Base-by-base conservation (phyloP, 2,329 filamentous ascomycete genomes). In the Alternaria metachromatica region DNA sequence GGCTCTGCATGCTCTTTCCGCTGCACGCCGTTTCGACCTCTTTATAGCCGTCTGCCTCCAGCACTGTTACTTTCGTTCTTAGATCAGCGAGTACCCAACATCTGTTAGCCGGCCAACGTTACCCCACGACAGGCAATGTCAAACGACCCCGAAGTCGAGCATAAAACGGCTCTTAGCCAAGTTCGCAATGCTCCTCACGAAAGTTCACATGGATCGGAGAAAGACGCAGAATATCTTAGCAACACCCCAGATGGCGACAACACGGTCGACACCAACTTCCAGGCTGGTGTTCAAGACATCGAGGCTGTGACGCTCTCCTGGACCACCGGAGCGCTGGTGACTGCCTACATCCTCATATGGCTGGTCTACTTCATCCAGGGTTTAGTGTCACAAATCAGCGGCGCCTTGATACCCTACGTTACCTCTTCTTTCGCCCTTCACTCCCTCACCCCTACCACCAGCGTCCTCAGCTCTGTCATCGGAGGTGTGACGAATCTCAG, bases 321-420 rank as follows among this genome's bases (percentile, higher is more conserved):
- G 60, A 59, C 60, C n/a, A 62, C 28, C 13, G 30, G 18, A 21
- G 26, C 48, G 11, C 21, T 63, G 37, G 54, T 60, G 12, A 46
- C 53, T 21, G 60, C 60, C 25, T 63, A 63, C 7, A 55, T 63
- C 18, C 56, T 63, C 11, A 55, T 59, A 13, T 63, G 46, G 55
- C 48, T 51, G 11, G 48, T 51, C 18, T 59, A 80, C 50, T 82
- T 85, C 60, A 78, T 82, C 67, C 84, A 85, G 51, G 82, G 79
- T 13, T 69, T 84, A 41, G 76, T 83, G 70, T 80, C 50, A 23
- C 74, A 75, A 44, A 78, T 79, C 41, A 78, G 79, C 26, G 74
- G 76, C 58, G 80, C 80, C 9, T 30, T 80, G 5, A 63, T 64
- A 0, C 69, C 78, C 11, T 81, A 77, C 51, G 82, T 84, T 58